A percentile compares a stretch with the other conserved stretches of the same genome.
phyloP scores from a whole-genome alignment of 768 basidiomycete genomes.

The Hygrocybe punicea region DNA sequence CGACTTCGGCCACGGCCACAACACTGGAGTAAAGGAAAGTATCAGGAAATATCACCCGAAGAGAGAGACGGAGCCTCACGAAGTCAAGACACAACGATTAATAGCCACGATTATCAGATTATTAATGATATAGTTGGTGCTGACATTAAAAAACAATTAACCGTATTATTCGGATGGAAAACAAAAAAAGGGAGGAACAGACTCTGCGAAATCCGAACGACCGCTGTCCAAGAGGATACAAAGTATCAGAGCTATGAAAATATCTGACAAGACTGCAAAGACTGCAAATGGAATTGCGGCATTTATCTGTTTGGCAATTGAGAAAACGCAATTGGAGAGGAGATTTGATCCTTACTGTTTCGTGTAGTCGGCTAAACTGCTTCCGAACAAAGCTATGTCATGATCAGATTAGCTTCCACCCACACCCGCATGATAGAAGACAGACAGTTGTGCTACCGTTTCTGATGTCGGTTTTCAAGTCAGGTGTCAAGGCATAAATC shows the following conservation, averaged over 20 bases:
- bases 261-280: constrained; percentile 45
- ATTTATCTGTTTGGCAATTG: constrained; percentile 23
- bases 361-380: constrained; percentile 33
- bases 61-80: constrained; percentile 32
- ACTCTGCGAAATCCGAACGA: constrained; percentile 38
- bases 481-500: too few species aligned
- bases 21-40: constrained; percentile 23
- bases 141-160: neutral
- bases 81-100: constrained; percentile 51
- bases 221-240: constrained; percentile 42
- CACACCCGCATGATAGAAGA: too few species aligned
- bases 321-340: neutral
- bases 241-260: constrained; percentile 42
- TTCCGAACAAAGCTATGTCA: constrained; percentile 37
- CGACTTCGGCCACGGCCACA: constrained; percentile 39
- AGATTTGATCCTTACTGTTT: constrained; percentile 30
- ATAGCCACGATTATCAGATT: constrained; percentile 47
- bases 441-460: too few species aligned
- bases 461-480: too few species aligned
- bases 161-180: neutral
- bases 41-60: neutral
- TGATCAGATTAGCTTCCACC: too few species aligned
- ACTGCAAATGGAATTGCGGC: constrained; percentile 46
- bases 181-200: constrained; percentile 7
- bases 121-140: constrained; percentile 44